phyloP scores from a whole-genome alignment of 148 eudicot genomes.

The Dysphania ambrosioides region DNA sequence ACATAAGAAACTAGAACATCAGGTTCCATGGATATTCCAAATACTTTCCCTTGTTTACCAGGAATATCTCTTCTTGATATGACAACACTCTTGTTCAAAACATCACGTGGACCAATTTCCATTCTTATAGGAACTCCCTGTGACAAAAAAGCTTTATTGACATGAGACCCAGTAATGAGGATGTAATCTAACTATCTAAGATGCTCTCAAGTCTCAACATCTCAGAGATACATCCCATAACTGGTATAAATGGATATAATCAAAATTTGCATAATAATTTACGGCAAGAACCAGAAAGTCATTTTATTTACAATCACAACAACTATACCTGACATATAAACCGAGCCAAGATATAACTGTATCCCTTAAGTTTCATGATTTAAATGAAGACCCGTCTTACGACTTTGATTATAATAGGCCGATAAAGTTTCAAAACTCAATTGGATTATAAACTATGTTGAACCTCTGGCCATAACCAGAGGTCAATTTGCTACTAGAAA shows the following conservation, averaged over 20 bases:
- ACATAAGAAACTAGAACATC: constrained; percentile 57
- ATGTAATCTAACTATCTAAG: not conserved
- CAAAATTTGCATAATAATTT: not conserved
- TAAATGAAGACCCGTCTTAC: constrained; percentile 7
- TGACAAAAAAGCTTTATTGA: constrained; percentile 23
- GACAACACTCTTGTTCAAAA: constrained; percentile 73
- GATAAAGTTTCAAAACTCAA: not conserved
- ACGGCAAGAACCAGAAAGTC: not conserved
- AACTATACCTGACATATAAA: not conserved
- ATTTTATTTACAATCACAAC: not conserved
- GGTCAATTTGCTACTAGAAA: not conserved
- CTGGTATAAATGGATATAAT: not conserved
- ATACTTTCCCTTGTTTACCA: constrained; percentile 93
- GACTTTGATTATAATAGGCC: not conserved
- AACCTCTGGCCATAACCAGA: not conserved
- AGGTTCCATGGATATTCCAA: constrained; percentile 93
- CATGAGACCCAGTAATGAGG: not conserved
- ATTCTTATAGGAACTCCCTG: constrained; percentile 94
- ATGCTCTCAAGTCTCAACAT: not conserved
- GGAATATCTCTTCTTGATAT: constrained; percentile 95
- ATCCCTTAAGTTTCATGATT: not conserved
- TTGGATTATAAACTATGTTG: not conserved
- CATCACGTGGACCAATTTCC: constrained; percentile 98
- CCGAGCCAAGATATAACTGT: not conserved
- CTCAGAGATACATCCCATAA: not conserved